Base-by-base conservation (phyloP, 1,139 yeast species). In the Geotrichum siamense region DNA sequence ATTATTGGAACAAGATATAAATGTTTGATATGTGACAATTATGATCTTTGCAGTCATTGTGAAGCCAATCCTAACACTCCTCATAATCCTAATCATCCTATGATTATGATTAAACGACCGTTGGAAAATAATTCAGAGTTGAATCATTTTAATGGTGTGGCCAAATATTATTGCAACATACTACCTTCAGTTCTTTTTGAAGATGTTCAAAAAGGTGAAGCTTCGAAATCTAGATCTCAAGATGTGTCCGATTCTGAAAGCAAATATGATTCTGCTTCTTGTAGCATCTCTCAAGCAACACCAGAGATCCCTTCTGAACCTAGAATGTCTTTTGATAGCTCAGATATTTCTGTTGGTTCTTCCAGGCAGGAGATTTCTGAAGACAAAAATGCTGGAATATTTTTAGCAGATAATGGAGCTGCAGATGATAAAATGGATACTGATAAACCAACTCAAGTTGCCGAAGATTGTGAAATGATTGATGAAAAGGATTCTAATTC, bases 21-120 rank as follows among this genome's bases (percentile, higher is more conserved):
- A 49, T 76, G 82, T 55, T 60, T 69, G 42, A 65, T 69, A 16
- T 76, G 82, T 53, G 50, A 56, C 1, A 71, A 76, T 51, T 71
- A 61, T 53, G 82, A 76, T 52, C 63, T 76, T 46, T 76, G 82
- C 57, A 67, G 62, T 25, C 49, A 53, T 9, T 77, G 82, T 55
- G 72, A 70, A 49, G 52, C 56, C 12, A 35, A 47, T 32, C 58
- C 59, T 8, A 40, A 22, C 17, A 44, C 46, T 15, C 43, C 39
- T 20, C 64, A 60, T 38, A 51, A 51, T 34, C 39, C 39, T 15
- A 22, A 48, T 15, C 64, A 59, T 38, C 55, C 58, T 10, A 41
- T 60, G 49, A 41, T 57, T 35, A 58, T 52, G 49, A 19, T 55
- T 29, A 47, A 31, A 23, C n/a, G n/a, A n/a, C n/a, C n/a, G n/a